phyloP scores from a whole-genome alignment of 2,329 filamentous ascomycete species.

The Alternaria rosae region DNA sequence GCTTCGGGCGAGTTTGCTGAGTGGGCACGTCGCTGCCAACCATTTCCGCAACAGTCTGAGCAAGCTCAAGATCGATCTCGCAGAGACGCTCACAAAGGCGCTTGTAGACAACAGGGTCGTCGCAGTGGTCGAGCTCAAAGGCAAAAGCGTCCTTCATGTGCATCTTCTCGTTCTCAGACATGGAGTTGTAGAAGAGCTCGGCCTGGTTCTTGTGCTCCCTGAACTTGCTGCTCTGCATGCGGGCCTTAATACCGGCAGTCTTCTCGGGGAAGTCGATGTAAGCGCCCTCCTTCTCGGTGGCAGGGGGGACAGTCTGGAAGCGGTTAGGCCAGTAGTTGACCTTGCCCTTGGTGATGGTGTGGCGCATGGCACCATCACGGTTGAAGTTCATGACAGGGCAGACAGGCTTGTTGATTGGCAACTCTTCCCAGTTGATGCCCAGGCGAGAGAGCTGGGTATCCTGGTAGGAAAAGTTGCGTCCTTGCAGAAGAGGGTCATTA shows the following conservation, averaged over 20 bases:
- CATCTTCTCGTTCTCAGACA: constrained; percentile 70
- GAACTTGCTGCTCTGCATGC: constrained; percentile 76
- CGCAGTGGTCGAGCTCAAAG: constrained; percentile 82
- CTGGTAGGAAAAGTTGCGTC: constrained; percentile 72
- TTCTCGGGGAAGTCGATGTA: constrained; percentile 74
- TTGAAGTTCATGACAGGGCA: constrained; percentile 80
- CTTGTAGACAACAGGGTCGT: constrained; percentile 78
- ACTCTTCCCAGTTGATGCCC: constrained; percentile 77
- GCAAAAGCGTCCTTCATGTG: constrained; percentile 68
- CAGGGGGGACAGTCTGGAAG: constrained; percentile 68
- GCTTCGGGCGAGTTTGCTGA: constrained; percentile 63
- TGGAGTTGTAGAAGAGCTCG: constrained; percentile 82
- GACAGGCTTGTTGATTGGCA: constrained; percentile 78
- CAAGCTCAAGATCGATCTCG: constrained; percentile 75
- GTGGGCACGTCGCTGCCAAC: constrained; percentile 70
- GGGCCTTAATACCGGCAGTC: constrained; percentile 73
- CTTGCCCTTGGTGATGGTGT: constrained; percentile 75
- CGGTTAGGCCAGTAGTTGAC: constrained; percentile 85
- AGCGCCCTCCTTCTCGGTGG: constrained; percentile 66
- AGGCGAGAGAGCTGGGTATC: constrained; percentile 75
- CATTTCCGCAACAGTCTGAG: constrained; percentile 72
- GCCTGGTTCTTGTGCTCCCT: constrained; percentile 79
- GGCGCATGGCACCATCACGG: constrained; percentile 75
- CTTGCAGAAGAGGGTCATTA: constrained; percentile 76
- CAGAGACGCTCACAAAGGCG: constrained; percentile 71